Conservation (phyloP, 1,139 yeast genomes). For the Eremothecium cymbalariae region DNA sequence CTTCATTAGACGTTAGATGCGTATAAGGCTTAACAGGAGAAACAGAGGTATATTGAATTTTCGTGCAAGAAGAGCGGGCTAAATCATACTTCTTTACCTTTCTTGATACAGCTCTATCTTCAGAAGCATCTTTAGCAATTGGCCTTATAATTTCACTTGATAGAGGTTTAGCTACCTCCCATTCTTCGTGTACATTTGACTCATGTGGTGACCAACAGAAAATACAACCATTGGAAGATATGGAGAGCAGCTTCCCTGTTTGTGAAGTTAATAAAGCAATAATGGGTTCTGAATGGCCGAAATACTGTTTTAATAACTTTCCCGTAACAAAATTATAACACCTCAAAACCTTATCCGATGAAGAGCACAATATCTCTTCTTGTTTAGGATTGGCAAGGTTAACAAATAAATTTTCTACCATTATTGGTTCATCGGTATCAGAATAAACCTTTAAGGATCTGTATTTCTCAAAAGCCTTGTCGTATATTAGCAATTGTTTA, state of each 20-base stretch:
- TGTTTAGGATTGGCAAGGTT: slow-evolving; percentile 1
- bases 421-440: slow-evolving; percentile 8
- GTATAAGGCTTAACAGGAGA: not conserved
- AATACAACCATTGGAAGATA: slow-evolving; percentile 9
- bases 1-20: not conserved
- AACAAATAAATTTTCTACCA: slow-evolving; percentile 7
- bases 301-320: slow-evolving; percentile 8
- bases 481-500: slow-evolving; percentile 8
- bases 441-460: slow-evolving; percentile 6
- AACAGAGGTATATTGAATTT: not conserved
- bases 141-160: not conserved
- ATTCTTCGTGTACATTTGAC: not conserved
- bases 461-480: not conserved
- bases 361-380: slow-evolving; percentile 10
- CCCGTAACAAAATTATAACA: slow-evolving; percentile 9
- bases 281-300: slow-evolving; percentile 9
- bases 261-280: slow-evolving; percentile 5
- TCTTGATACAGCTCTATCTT: not conserved
- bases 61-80: slow-evolving; percentile 17
- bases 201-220: slow-evolving; percentile 8
- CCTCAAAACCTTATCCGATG: slow-evolving; percentile 9
- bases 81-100: slow-evolving; percentile 19
- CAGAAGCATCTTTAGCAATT: not conserved
- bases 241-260: slow-evolving; percentile 6
- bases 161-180: not conserved